Evolutionary conservation across 805 yeast species (phyloP).

Genomic region (Candida sonorensis): DNA sequence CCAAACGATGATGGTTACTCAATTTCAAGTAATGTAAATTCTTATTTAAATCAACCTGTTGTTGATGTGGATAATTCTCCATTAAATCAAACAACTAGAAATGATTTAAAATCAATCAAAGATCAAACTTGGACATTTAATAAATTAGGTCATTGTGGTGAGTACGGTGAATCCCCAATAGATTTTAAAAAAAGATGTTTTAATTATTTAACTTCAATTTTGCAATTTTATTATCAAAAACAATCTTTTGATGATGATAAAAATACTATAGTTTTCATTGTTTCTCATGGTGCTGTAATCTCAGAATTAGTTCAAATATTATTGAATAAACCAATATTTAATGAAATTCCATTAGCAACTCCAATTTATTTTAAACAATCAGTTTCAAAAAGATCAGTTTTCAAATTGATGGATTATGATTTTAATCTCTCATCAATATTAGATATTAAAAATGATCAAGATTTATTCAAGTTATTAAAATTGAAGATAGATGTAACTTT

Average conservation of each 20-base stretch:
- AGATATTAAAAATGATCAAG: slow-evolving; percentile 18
- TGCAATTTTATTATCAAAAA: slow-evolving; percentile 25
- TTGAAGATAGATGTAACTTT: slow-evolving; percentile 20
- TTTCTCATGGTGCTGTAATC: slow-evolving; percentile 40
- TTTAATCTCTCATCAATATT: slow-evolving; percentile 25
- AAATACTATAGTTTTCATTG: slow-evolving; percentile 26
- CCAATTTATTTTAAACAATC: slow-evolving; percentile 29
- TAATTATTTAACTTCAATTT: slow-evolving; percentile 26
- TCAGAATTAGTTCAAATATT: slow-evolving; percentile 32
- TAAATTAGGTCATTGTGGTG: slow-evolving; percentile 35
- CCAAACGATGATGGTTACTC: slow-evolving; percentile 41
- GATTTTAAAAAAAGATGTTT: slow-evolving; percentile 31
- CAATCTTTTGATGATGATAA: slow-evolving; percentile 22
- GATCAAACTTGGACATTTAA: slow-evolving; percentile 29
- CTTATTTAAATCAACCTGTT: slow-evolving; percentile 25
- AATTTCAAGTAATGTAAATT: slow-evolving; percentile 31
- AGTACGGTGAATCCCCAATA: slow-evolving; percentile 33
- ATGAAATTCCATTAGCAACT: slow-evolving; percentile 33
- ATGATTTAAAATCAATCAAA: slow-evolving; percentile 13
- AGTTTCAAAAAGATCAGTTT: slow-evolving; percentile 15
- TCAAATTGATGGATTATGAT: slow-evolving; percentile 28
- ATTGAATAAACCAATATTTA: slow-evolving; percentile 30
- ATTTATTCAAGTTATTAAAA: slow-evolving; percentile 18
- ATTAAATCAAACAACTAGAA: slow-evolving; percentile 14
- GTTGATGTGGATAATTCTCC: too few species aligned